Evolutionary conservation across 352 stramenopile genomes (phyloP).

Genomic region (Blastocystis sp.): DNA sequence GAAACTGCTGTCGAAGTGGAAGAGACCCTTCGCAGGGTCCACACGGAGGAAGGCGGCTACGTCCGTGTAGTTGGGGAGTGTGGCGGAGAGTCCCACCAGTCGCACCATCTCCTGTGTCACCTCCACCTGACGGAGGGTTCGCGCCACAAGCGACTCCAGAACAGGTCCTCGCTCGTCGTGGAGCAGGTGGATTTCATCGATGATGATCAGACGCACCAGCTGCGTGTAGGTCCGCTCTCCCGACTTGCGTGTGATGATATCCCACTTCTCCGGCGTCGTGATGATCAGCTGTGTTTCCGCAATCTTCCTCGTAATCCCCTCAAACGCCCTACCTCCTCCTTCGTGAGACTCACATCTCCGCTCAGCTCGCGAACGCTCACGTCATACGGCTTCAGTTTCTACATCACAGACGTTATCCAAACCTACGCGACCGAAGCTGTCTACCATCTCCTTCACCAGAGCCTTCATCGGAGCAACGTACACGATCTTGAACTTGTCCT

Average conservation of each 20-base stretch:
- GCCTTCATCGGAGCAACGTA: slow-evolving; percentile 99
- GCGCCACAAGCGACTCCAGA: slow-evolving; percentile 88
- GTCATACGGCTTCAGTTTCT: slow-evolving; percentile 68
- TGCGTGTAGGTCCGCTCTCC: slow-evolving; percentile 93
- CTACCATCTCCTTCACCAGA: slow-evolving; percentile 94
- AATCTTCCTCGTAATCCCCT: slow-evolving; percentile 63
- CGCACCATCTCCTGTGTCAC: slow-evolving; percentile 86
- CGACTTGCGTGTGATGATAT: slow-evolving; percentile 97
- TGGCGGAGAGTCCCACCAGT: slow-evolving; percentile 91
- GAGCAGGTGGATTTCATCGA: slow-evolving; percentile 98
- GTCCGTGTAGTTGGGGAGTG: slow-evolving; percentile 96
- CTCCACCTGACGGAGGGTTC: slow-evolving; percentile 93
- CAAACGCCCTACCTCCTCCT: slow-evolving; percentile 68
- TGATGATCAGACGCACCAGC: slow-evolving; percentile 92
- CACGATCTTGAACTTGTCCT: slow-evolving; percentile 96
- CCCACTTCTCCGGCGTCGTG: slow-evolving; percentile 98
- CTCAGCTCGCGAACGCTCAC: slow-evolving; percentile 90
- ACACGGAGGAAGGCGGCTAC: slow-evolving; percentile 94
- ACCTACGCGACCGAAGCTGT: slow-evolving; percentile 79
- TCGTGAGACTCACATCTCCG: slow-evolving; percentile 90
- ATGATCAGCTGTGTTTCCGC: slow-evolving; percentile 96
- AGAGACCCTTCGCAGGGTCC: slow-evolving; percentile 87
- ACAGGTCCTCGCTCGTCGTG: slow-evolving; percentile 94
- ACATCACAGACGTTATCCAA: neutral
- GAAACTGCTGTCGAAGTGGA: slow-evolving; percentile 98